Evolutionary conservation across 768 basidiomycete species (phyloP).

Genomic region (Pleurotus ostreatus): DNA sequence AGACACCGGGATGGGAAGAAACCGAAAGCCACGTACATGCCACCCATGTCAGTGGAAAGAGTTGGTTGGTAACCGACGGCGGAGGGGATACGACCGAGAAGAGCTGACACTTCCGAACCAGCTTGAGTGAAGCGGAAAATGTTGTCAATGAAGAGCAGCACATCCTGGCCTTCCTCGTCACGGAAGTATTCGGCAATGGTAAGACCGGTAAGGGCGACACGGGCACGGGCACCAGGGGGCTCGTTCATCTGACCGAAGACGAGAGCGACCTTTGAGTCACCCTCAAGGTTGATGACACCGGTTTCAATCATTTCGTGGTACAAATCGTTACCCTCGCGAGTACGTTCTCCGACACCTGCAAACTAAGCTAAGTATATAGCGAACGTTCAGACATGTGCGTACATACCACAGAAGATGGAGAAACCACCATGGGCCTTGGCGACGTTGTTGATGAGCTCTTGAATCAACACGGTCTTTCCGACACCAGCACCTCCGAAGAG

Average conservation of each 20-base stretch:
- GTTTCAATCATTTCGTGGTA: slow-evolving; percentile 99
- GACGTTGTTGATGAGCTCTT: slow-evolving; percentile 99
- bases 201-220: slow-evolving; percentile 98
- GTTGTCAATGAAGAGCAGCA: slow-evolving; percentile 99
- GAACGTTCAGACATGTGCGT: neutral
- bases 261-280: slow-evolving; percentile 99
- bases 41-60: slow-evolving; percentile 99
- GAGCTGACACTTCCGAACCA: slow-evolving; percentile 99
- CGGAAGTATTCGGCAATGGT: slow-evolving; percentile 99
- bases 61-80: slow-evolving; percentile 99
- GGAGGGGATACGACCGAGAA: slow-evolving; percentile 99
- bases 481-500: slow-evolving; percentile 99
- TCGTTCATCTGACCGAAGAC: slow-evolving; percentile 99
- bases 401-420: slow-evolving; percentile 95
- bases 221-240: slow-evolving; percentile 99
- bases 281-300: slow-evolving; percentile 99
- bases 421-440: slow-evolving; percentile 99
- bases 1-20: slow-evolving; percentile 1
- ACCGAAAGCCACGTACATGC: slow-evolving; percentile 62
- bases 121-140: slow-evolving; percentile 99
- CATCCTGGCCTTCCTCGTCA: slow-evolving; percentile 99
- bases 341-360: slow-evolving; percentile 97
- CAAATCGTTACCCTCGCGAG: slow-evolving; percentile 99
- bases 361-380: slow-evolving; percentile 8
- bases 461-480: slow-evolving; percentile 99